Evolutionary conservation across 441 rosid species (phyloP).

Genomic region (Rhodomyrtus psidioides): DNA sequence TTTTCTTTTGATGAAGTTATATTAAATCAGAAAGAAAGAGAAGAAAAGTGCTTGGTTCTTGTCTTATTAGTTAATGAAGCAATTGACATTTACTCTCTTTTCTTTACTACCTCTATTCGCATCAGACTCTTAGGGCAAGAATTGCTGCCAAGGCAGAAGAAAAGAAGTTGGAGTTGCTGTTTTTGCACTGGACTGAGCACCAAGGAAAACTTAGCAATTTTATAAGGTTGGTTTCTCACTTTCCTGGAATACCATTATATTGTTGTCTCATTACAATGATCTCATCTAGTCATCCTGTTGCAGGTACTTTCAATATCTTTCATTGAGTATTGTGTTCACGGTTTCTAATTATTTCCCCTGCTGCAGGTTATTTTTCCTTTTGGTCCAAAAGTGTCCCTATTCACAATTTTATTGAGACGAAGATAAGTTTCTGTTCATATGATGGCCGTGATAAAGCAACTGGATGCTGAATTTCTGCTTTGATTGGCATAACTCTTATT

Average conservation of each 20-base stretch:
- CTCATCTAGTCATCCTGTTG: neutral
- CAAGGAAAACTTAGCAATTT: constrained; percentile 76
- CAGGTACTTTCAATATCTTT: neutral
- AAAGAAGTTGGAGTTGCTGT: constrained; percentile 55
- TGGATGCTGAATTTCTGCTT: constrained; percentile 21
- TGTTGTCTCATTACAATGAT: neutral
- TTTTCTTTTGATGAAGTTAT: neutral
- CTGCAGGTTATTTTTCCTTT: constrained; percentile 94
- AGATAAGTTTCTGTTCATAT: constrained; percentile 84
- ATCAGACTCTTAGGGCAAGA: constrained; percentile 82
- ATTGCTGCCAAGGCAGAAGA: constrained; percentile 88
- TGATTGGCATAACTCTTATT: constrained; percentile 5
- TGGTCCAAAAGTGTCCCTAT: constrained; percentile 97
- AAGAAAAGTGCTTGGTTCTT: neutral
- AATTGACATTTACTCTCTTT: neutral
- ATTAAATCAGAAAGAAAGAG: neutral
- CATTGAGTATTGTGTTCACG: neutral
- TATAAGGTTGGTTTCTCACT: constrained; percentile 49
- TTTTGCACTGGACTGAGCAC: constrained; percentile 71
- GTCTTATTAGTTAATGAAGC: neutral
- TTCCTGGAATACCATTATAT: neutral
- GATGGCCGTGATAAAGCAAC: constrained; percentile 48
- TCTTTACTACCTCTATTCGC: neutral
- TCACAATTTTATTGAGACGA: constrained; percentile 77
- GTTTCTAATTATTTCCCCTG: neutral